Evolutionary conservation across 352 stramenopile genomes (phyloP), one percentile per base, ranked within the genome.

Genomic region (Phytophthora sp.): DNA sequence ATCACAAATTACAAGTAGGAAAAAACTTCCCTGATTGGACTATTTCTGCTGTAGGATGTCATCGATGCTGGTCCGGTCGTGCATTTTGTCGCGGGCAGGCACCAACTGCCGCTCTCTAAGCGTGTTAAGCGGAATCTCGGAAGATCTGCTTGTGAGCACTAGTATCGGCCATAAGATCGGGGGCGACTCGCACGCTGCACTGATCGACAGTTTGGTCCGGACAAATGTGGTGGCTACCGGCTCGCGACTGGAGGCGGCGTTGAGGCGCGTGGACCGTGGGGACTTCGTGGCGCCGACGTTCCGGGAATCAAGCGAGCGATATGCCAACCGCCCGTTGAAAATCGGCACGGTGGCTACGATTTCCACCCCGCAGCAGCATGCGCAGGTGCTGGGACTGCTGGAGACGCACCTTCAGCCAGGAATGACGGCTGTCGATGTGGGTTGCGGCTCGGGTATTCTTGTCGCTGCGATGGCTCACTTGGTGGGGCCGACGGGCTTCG

Each of bases 151-250:
- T 26, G 84, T 94, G 23, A 91, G 81, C 58, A 92, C 86, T 18
- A 93, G 82, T 57, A 94, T 95, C 50, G 87, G 87, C 0, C 84
- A 95, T 57, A 80, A 93, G 47, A 90, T 95, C 54, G 87, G 85
- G 11, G 87, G 87, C 8, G 62, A 82, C 27, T 88, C 84, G 18
- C 88, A 95, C 46, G 47, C 55, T 18, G 69, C 71, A 36, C 71
- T 95, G n/a, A 68, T 95, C 47, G 74, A 93, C 54, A 94, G 84
- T 63, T 77, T 95, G 30, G 80, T 95, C 50, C 79, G 76, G 36
- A 88, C 82, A 2, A 90, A 91, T 63, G 78, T 95, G 30, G 71
- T 95, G 26, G 21, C 55, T 2, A 58, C 58, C 2, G 75, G 72
- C 15, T 92, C 84, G 11, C 71, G 83, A 9, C 55, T 93, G n/a